Conservation (phyloP, 495 filamentous ascomycete species). For the Achaetomiella virescens region DNA sequence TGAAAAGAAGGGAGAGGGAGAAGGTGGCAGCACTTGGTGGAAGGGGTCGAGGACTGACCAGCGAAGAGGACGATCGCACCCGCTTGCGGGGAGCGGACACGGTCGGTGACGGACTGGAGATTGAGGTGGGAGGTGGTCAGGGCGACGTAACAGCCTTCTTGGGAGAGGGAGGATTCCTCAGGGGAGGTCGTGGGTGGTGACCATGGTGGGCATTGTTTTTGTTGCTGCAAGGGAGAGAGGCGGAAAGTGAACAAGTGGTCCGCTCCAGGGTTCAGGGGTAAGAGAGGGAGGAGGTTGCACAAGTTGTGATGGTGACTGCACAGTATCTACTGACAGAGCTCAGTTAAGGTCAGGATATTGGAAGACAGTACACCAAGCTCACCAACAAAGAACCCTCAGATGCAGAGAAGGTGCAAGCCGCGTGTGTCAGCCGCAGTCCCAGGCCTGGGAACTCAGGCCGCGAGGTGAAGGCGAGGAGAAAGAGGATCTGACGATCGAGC, state of each 20-base stretch:
- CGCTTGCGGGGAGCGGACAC: constrained; percentile 70
- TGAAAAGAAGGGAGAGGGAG: constrained; percentile 3
- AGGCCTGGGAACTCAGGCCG: too few relatives aligned
- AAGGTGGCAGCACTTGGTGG: too few relatives aligned
- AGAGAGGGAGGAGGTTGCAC: background rate
- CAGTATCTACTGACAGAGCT: background rate
- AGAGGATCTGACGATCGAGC: background rate
- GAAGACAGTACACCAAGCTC: background rate
- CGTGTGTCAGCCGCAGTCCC: too few relatives aligned
- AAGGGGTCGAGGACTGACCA: constrained; percentile 48
- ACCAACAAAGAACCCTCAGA: background rate
- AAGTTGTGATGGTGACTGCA: background rate
- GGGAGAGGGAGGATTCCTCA: constrained; percentile 19
- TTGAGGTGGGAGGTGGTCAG: constrained; percentile 62
- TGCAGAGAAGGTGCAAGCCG: too few relatives aligned
- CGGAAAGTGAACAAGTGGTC: background rate
- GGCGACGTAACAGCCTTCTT: constrained; percentile 47
- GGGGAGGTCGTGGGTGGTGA: constrained; percentile 18
- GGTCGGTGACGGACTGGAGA: constrained; percentile 51
- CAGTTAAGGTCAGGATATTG: background rate
- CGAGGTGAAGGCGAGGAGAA: too few relatives aligned
- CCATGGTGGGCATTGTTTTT: background rate
- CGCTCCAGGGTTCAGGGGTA: background rate
- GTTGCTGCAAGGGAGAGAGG: background rate
- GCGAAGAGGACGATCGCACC: constrained; percentile 88